Evolutionary conservation across 2,329 filamentous ascomycete genomes (phyloP).

Genomic region (Aschersonia sp.): DNA sequence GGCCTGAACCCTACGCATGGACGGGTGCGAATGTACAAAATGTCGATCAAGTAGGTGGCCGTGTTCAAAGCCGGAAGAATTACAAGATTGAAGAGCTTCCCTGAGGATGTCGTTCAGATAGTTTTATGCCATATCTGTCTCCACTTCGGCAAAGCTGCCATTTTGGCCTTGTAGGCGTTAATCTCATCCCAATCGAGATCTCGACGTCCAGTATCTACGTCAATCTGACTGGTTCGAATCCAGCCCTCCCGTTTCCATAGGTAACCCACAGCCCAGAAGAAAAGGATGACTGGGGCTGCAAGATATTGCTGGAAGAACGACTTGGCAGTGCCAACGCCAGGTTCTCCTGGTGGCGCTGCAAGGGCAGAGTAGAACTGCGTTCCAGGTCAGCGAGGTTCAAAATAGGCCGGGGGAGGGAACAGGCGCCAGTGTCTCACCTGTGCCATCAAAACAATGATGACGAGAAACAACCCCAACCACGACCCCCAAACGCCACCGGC

Average conservation of each 20-base stretch:
- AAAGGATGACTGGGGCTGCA: slow-evolving; percentile 36
- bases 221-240: slow-evolving; percentile 44
- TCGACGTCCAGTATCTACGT: slow-evolving; percentile 52
- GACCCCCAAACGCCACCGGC: slow-evolving; percentile 48
- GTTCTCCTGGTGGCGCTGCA: slow-evolving; percentile 14
- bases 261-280: slow-evolving; percentile 44
- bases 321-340: slow-evolving; percentile 24
- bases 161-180: slow-evolving; percentile 34
- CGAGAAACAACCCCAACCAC: slow-evolving; percentile 45
- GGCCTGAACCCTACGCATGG: too few species aligned
- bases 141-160: slow-evolving; percentile 40
- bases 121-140: slow-evolving; percentile 21
- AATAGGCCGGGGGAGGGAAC: neutral
- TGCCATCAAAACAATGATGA: slow-evolving; percentile 39
- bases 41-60: too few species aligned
- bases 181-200: slow-evolving; percentile 53
- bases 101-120: neutral
- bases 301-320: slow-evolving; percentile 42
- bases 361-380: slow-evolving; percentile 37
- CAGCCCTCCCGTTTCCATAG: slow-evolving; percentile 52
- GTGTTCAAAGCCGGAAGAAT: too few species aligned
- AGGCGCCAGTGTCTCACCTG: slow-evolving; percentile 22
- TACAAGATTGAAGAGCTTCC: too few species aligned
- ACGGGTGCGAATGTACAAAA: too few species aligned
- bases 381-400: neutral